phyloP scores from a whole-genome alignment of 2,329 filamentous ascomycete genomes.

The Colletotrichum sp. region DNA sequence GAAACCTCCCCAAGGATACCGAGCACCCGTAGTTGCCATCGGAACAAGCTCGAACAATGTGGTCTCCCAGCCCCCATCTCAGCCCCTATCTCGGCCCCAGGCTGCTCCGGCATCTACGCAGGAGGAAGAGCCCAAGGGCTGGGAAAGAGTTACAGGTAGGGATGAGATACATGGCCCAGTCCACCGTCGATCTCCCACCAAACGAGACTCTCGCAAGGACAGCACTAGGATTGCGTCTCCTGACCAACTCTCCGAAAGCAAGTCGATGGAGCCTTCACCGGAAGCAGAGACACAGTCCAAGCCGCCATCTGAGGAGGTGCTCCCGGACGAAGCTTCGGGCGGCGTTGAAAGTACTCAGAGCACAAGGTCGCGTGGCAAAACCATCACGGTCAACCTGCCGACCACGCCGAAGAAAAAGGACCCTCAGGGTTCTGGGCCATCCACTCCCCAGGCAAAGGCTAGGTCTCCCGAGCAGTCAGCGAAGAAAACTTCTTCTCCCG shows the following conservation, averaged over 20 bases:
- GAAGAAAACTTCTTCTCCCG: not conserved
- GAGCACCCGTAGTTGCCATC: not conserved
- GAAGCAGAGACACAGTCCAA: conserved; percentile 29
- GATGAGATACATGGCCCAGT: conserved; percentile 12
- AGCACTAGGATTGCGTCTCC: not conserved
- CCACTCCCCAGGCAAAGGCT: not conserved
- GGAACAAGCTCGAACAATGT: not conserved
- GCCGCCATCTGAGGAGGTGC: conserved; percentile 30
- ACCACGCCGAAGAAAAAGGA: not conserved
- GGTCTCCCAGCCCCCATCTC: not conserved
- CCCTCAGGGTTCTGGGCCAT: not conserved
- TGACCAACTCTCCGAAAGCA: not conserved
- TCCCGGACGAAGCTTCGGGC: conserved; percentile 18
- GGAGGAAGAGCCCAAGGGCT: not conserved
- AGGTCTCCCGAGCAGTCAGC: not conserved
- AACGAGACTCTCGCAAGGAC: not conserved
- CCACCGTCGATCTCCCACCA: conserved; percentile 6
- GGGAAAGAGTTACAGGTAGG: not conserved
- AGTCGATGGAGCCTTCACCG: not conserved
- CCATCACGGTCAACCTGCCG: conserved; percentile 11
- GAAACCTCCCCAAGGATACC: not conserved
- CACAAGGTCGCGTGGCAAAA: not conserved
- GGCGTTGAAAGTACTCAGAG: not conserved
- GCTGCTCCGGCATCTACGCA: not conserved
- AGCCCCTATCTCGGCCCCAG: fast-evolving